Evolutionary conservation across 1,284 basidiomycete species (phyloP).

Genomic region (Trichosporon sp.): DNA sequence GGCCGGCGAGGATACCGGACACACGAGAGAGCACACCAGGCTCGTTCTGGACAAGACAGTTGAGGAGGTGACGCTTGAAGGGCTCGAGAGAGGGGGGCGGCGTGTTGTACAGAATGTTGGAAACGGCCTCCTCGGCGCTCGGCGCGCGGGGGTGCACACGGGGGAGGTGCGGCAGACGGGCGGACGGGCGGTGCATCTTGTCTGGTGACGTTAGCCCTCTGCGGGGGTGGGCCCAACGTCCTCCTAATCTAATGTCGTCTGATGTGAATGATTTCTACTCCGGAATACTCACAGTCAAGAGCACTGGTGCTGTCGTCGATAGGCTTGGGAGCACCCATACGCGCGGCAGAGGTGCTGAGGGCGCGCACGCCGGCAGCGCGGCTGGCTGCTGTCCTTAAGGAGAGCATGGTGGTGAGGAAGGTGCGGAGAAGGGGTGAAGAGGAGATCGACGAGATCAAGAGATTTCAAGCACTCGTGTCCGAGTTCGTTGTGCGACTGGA

Average conservation of each 20-base stretch:
- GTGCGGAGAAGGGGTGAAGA: background rate
- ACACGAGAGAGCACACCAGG: slow-evolving; percentile 97
- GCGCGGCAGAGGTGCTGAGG: slow-evolving; percentile 16
- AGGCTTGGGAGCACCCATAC: slow-evolving; percentile 43
- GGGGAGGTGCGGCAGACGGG: slow-evolving; percentile 40
- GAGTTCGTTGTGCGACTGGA: no score
- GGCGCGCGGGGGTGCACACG: slow-evolving; percentile 34
- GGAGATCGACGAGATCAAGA: background rate
- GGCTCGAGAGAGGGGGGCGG: slow-evolving; percentile 87
- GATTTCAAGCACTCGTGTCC: background rate
- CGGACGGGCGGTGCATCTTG: slow-evolving; percentile 42
- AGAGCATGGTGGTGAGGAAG: slow-evolving; percentile 7
- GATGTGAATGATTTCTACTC: background rate
- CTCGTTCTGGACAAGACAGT: slow-evolving; percentile 99
- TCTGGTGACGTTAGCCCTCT: slow-evolving; percentile 25
- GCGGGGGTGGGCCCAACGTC: background rate
- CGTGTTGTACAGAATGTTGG: slow-evolving; percentile 93
- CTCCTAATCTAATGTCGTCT: background rate
- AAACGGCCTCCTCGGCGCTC: slow-evolving; percentile 87
- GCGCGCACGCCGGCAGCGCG: slow-evolving; percentile 7
- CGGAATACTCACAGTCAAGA: slow-evolving; percentile 75
- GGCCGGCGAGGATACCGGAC: slow-evolving; percentile 91
- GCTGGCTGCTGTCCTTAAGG: slow-evolving; percentile 8
- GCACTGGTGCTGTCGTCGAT: slow-evolving; percentile 90
- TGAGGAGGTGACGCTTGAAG: slow-evolving; percentile 95